Conservation (phyloP, 1,139 yeast species). For the Nakaseomyces bracarensis region DNA sequence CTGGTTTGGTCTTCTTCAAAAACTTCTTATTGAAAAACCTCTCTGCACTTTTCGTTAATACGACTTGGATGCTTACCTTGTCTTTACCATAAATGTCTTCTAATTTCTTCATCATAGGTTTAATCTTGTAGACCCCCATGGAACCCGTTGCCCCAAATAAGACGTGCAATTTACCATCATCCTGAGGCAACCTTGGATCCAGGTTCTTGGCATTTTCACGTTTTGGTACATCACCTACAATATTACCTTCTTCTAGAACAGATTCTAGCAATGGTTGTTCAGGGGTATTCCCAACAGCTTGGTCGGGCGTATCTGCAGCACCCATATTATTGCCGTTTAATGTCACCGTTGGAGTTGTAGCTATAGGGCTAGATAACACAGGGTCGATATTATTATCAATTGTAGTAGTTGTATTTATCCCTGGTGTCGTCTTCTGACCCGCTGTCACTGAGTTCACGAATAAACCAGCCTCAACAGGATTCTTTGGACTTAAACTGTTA, state of each 20-base stretch:
- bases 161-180: slow-evolving; percentile 84
- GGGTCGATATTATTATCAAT: not conserved
- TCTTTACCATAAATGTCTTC: slow-evolving; percentile 70
- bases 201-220: slow-evolving; percentile 47
- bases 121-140: slow-evolving; percentile 66
- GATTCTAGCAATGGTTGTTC: slow-evolving; percentile 15
- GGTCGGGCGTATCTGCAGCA: not conserved
- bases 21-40: slow-evolving; percentile 53
- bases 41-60: slow-evolving; percentile 75
- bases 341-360: not conserved
- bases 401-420: not conserved
- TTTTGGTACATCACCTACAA: slow-evolving; percentile 28
- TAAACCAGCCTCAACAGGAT: slow-evolving; percentile 12
- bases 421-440: slow-evolving; percentile 5
- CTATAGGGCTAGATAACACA: not conserved
- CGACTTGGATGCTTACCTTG: slow-evolving; percentile 68
- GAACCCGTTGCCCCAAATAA: slow-evolving; percentile 90
- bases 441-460: slow-evolving; percentile 8
- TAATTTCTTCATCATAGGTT: slow-evolving; percentile 63
- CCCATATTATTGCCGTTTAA: not conserved
- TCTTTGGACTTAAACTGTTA: slow-evolving; percentile 33
- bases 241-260: slow-evolving; percentile 19
- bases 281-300: not conserved
- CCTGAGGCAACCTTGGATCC: slow-evolving; percentile 79
- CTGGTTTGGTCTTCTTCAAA: slow-evolving; percentile 17